These are phyloP conservation scores for Starmera stellimalicola DNA, from an alignment of 1,139 yeast species.

Conservation along the genomic window DNA sequence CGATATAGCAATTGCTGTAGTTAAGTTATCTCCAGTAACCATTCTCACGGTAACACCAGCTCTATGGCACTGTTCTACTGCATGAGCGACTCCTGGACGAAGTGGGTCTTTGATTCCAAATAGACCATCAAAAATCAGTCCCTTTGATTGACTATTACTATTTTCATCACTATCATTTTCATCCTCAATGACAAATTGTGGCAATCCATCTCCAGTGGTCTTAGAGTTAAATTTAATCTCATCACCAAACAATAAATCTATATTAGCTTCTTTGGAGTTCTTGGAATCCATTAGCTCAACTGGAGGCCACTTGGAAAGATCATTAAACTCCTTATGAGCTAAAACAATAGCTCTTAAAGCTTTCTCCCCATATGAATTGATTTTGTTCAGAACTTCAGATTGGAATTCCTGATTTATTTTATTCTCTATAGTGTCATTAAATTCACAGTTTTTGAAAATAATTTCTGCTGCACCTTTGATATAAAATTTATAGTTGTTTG, in stretches of 20 bases:
- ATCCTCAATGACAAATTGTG: slow-evolving; percentile 18
- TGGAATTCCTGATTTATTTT: slow-evolving; percentile 20
- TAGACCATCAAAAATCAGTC: slow-evolving; percentile 52
- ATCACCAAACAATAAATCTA: slow-evolving; percentile 34
- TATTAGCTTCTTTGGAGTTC: slow-evolving; percentile 33
- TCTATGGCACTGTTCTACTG: slow-evolving; percentile 72
- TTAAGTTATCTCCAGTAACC: slow-evolving; percentile 94
- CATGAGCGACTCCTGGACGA: slow-evolving; percentile 81
- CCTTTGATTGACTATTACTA: slow-evolving; percentile 17
- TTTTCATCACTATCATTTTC: slow-evolving; percentile 9
- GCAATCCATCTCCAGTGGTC: slow-evolving; percentile 10
- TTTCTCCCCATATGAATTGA: slow-evolving; percentile 57
- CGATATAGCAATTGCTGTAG: slow-evolving; percentile 88
- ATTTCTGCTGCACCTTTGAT: slow-evolving; percentile 95
- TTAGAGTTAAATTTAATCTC: slow-evolving; percentile 9
- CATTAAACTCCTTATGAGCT: slow-evolving; percentile 63
- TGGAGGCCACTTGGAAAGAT: slow-evolving; percentile 58
- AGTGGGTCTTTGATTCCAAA: slow-evolving; percentile 95
- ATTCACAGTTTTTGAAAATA: slow-evolving; percentile 51
- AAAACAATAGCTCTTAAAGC: slow-evolving; percentile 83
- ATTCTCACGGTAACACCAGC: slow-evolving; percentile 95
- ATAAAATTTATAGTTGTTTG: slow-evolving; percentile 48
- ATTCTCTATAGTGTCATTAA: slow-evolving; percentile 25
- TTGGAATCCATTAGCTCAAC: slow-evolving; percentile 25
- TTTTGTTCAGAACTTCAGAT: slow-evolving; percentile 30